Evolutionary conservation across 139 green algal species (phyloP), one percentile per base, ranked within the genome.

Genomic region (Chlamydomonas schloesseri): DNA sequence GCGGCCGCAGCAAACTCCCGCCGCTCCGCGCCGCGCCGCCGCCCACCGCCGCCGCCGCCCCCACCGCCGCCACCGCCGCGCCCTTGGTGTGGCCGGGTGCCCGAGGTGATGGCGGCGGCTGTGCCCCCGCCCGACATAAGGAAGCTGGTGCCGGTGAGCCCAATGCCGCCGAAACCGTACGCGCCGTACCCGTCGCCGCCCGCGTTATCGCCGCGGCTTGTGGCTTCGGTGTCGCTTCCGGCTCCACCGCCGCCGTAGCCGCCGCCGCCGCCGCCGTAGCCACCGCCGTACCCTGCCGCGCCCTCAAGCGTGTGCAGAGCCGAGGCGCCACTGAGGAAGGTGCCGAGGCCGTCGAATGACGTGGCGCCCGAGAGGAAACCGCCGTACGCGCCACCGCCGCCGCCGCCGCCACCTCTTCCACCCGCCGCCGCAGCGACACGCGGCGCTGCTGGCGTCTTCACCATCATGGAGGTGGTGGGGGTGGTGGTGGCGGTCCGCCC

Each of bases 1-100:
- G 83, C 83, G 3, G 73, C 83, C 4, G 72, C 58, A 33, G 74
- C 46, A 13, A 88, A 79, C 62, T 82, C 83, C 33, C 71, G 71
- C 20, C 82, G 82, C 60, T 87, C 71, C 71, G 71, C 72, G 31
- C 6, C 24, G 24, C 47, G n/a, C 3, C 50, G 33, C 23, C 28
- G 18, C 64, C 46, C 65, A 29, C 74, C 47, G 10, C 33, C 24
- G 20, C 24, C 28, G 29, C 46, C 5, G 10, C 37, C 37, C 42
- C 21, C 46, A 14, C 13, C 57, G 75, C 36, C 60, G 10, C 28
- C 1, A 0, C 21, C 37, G 18, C 29, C 36, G 28, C 36, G n/a
- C n/a, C n/a, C n/a, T n/a, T n/a, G n/a, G n/a, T n/a, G n/a, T n/a
- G n/a, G n/a, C n/a, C n/a, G n/a, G n/a, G n/a, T n/a, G n/a, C n/a